These are phyloP conservation scores for Multifurca ochricompacta DNA, from an alignment of 768 basidiomycete species.

Conservation along the genomic window DNA sequence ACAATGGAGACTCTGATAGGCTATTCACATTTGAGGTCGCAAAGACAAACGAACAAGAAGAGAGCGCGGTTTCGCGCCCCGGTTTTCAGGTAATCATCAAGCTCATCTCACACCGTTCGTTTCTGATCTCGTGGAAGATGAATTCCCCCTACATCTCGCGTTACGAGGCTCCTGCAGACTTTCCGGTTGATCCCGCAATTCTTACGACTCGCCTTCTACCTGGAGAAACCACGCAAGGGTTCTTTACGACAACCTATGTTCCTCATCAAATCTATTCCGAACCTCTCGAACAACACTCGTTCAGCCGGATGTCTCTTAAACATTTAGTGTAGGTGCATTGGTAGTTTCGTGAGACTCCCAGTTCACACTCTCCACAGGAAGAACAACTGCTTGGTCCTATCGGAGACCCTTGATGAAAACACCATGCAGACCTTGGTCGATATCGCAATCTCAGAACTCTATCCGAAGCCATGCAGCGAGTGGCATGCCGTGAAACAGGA, in stretches of 20 bases:
- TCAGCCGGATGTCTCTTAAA: neutral
- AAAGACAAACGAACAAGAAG: slow-evolving; percentile 48
- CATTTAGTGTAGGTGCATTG: neutral
- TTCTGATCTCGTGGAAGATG: neutral
- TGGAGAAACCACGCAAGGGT: slow-evolving; percentile 21
- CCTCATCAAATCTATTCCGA: neutral
- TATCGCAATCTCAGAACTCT: neutral
- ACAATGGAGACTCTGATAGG: slow-evolving; percentile 37
- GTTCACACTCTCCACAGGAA: neutral
- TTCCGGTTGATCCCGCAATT: neutral
- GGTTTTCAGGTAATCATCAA: slow-evolving; percentile 38
- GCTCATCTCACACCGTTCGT: no score
- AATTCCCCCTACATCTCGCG: neutral
- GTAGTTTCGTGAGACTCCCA: neutral
- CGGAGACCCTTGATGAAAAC: neutral
- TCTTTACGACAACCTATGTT: slow-evolving; percentile 12
- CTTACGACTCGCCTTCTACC: neutral
- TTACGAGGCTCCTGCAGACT: neutral
- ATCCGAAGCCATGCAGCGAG: neutral
- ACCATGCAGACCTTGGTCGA: neutral
- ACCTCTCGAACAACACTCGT: neutral
- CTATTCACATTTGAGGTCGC: slow-evolving; percentile 46
- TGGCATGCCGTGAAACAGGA: neutral
- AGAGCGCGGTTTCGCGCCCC: slow-evolving; percentile 34
- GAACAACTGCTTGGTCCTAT: neutral